phyloP scores from a whole-genome alignment of 768 basidiomycete species.

The Cystobasidium ongulense region DNA sequence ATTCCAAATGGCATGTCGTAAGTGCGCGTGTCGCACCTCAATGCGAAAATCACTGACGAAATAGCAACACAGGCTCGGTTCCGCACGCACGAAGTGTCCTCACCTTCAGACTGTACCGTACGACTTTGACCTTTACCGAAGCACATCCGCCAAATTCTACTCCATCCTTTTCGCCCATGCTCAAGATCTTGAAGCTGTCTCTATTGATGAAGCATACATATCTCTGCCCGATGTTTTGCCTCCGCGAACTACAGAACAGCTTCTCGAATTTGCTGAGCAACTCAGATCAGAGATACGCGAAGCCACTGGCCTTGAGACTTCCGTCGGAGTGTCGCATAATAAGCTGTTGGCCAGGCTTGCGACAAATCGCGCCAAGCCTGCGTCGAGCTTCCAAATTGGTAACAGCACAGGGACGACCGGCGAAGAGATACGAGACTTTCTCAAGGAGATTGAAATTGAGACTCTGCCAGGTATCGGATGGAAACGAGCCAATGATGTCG shows the following conservation, averaged over 20 bases:
- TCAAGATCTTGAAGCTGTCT: conserved; percentile 87
- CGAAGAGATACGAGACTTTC: conserved; percentile 46
- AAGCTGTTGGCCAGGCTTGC: conserved; percentile 87
- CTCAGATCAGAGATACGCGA: conserved; percentile 68
- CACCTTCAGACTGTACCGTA: conserved; percentile 71
- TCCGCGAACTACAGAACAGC: conserved; percentile 1
- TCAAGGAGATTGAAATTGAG: conserved; percentile 64
- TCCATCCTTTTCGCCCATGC: conserved; percentile 81
- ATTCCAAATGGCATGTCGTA: conserved; percentile 93
- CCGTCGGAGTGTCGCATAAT: conserved; percentile 81
- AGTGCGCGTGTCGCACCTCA: conserved; percentile 33
- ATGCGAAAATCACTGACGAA: not conserved
- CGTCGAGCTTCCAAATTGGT: conserved; percentile 67
- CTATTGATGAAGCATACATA: conserved; percentile 89
- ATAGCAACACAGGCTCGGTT: conserved; percentile 56
- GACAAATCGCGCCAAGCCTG: conserved; percentile 83
- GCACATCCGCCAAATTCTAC: conserved; percentile 78
- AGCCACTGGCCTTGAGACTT: conserved; percentile 68
- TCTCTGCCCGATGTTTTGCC: conserved; percentile 25
- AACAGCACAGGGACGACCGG: conserved; percentile 42
- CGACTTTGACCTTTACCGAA: conserved; percentile 64
- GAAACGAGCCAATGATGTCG: conserved; percentile 65
- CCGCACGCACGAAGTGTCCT: conserved; percentile 69
- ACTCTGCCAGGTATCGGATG: conserved; percentile 81
- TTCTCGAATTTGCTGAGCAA: conserved; percentile 62